phyloP scores from a whole-genome alignment of 192 early-diverging fungal species.

The Radiomyces spectabilis region DNA sequence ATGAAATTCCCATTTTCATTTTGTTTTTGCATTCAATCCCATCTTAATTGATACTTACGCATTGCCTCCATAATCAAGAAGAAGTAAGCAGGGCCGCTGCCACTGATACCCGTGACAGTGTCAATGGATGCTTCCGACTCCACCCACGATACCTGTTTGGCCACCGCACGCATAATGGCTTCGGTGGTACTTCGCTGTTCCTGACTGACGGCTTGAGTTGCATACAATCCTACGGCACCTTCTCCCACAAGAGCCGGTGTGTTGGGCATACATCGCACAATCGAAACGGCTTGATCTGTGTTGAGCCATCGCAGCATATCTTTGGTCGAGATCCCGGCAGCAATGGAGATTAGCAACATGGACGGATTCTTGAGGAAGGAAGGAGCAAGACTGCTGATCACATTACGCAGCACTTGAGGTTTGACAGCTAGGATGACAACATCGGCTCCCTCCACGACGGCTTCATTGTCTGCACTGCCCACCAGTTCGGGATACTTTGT shows the following conservation, averaged over 20 bases:
- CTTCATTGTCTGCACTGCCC: conserved; percentile 54
- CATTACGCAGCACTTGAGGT: conserved; percentile 76
- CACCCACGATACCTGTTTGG: conserved; percentile 81
- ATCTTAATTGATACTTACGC: conserved; percentile 27
- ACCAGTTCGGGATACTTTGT: conserved; percentile 52
- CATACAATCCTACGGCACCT: conserved; percentile 84
- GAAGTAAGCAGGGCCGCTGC: conserved; percentile 95
- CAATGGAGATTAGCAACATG: conserved; percentile 81
- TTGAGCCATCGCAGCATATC: conserved; percentile 75
- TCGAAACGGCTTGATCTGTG: conserved; percentile 17
- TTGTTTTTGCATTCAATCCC: not conserved
- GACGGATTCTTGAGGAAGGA: conserved; percentile 38
- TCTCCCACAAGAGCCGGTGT: conserved; percentile 86
- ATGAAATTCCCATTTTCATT: not conserved
- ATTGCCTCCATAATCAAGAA: conserved; percentile 88
- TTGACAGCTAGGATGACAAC: conserved; percentile 87
- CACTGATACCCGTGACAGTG: conserved; percentile 81
- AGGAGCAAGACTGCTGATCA: conserved; percentile 50
- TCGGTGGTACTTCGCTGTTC: conserved; percentile 60
- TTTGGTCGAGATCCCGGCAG: conserved; percentile 72
- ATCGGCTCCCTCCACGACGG: conserved; percentile 55
- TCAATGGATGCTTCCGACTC: conserved; percentile 70
- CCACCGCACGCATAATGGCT: conserved; percentile 64
- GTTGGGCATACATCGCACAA: conserved; percentile 92
- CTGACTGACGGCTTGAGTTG: conserved; percentile 47